Conservation (phyloP, 805 yeast genomes). For the Kodamaea neixiangensis region DNA sequence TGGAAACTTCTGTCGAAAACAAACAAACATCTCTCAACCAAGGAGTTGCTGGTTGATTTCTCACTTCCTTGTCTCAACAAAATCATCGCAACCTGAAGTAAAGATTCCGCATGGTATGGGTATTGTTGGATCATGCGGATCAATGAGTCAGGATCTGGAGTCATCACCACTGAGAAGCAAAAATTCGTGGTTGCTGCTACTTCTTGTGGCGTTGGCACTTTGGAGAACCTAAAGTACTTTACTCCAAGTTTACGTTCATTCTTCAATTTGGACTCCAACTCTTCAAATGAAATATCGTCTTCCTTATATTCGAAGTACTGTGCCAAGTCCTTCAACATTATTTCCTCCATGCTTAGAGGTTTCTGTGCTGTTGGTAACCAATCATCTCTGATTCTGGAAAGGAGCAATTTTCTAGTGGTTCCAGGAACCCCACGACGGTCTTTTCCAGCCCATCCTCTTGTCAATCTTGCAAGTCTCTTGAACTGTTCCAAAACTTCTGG, state of each 20-base stretch:
- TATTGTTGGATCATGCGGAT: slow-evolving; percentile 55
- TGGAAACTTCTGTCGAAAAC: slow-evolving; percentile 76
- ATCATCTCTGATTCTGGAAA: slow-evolving; percentile 76
- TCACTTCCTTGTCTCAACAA: slow-evolving; percentile 74
- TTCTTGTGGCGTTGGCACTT: slow-evolving; percentile 29
- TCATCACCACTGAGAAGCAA: slow-evolving; percentile 63
- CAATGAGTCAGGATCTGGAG: slow-evolving; percentile 79
- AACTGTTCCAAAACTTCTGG: slow-evolving; percentile 70
- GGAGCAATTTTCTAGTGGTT: slow-evolving; percentile 60
- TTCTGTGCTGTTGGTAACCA: slow-evolving; percentile 73
- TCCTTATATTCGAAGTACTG: slow-evolving; percentile 37
- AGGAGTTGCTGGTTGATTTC: slow-evolving; percentile 67
- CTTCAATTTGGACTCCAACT: slow-evolving; percentile 31
- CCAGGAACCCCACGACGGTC: slow-evolving; percentile 78
- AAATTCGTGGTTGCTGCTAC: slow-evolving; percentile 50
- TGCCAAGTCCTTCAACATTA: slow-evolving; percentile 41
- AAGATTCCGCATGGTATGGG: slow-evolving; percentile 77
- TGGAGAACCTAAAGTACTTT: slow-evolving; percentile 58
- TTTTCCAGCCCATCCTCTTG: slow-evolving; percentile 84
- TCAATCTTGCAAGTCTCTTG: slow-evolving; percentile 54
- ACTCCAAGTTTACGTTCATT: slow-evolving; percentile 45
- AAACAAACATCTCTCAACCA: slow-evolving; percentile 75
- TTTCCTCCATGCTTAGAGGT: slow-evolving; percentile 61
- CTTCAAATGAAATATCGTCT: slow-evolving; percentile 27
- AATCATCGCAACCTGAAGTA: slow-evolving; percentile 77